Evolutionary conservation across 352 stramenopile species (phyloP).

Genomic region (Phytophthora crassamura): DNA sequence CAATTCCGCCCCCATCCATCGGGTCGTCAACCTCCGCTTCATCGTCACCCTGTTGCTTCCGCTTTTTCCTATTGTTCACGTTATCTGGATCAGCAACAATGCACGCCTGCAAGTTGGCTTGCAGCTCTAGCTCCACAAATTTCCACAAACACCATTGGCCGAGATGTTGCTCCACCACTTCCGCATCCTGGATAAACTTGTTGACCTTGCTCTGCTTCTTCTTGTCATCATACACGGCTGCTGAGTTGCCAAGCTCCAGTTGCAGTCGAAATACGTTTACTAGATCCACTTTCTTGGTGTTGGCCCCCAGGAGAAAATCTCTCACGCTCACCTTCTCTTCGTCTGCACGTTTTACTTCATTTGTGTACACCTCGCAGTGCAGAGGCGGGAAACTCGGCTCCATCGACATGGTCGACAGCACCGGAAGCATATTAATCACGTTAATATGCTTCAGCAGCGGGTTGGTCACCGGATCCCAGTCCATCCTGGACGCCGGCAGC

Average conservation of each 20-base stretch:
- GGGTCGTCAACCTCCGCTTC: conserved; percentile 9
- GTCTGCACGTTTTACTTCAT: conserved; percentile 1
- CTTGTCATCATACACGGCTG: conserved; percentile 72
- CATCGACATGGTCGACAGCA: conserved; percentile 34
- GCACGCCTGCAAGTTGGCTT: conserved; percentile 73
- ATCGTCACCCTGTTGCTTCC: conserved; percentile 29
- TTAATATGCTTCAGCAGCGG: conserved; percentile 69
- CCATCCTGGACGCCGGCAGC: conserved; percentile 57
- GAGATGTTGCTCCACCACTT: conserved; percentile 66
- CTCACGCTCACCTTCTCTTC: conserved; percentile 43
- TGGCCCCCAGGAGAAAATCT: conserved; percentile 72
- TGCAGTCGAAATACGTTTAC: conserved; percentile 66
- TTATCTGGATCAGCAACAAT: conserved; percentile 68
- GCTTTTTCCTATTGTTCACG: conserved; percentile 56
- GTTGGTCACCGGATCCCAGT: conserved; percentile 52
- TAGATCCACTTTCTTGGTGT: conserved; percentile 75
- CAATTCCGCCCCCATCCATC: conserved; percentile 28
- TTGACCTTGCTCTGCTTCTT: conserved; percentile 81
- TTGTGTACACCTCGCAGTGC: conserved; percentile 61
- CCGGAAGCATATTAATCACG: conserved; percentile 67
- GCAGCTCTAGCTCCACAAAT: conserved; percentile 80
- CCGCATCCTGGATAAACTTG: conserved; percentile 72
- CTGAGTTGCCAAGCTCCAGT: conserved; percentile 76
- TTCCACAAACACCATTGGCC: conserved; percentile 85
- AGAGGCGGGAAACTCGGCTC: conserved; percentile 47